These are phyloP conservation scores for Entomophthora muscae DNA, from an alignment of 371 early-diverging fungal genomes.

Conservation along the genomic window DNA sequence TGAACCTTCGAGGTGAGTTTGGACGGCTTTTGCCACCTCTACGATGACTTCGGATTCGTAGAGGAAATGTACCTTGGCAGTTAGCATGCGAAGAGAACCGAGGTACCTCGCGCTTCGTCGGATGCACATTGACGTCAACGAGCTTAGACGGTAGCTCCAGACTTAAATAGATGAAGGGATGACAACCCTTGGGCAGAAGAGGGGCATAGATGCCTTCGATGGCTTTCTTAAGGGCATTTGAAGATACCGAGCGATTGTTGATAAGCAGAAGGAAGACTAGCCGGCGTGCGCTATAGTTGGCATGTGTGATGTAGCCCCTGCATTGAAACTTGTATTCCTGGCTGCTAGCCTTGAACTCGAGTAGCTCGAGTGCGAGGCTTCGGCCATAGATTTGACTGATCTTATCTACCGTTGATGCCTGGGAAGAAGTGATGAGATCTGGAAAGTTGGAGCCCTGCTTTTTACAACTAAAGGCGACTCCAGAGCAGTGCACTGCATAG, in stretches of 20 bases:
- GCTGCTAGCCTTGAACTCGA: constrained; percentile 22
- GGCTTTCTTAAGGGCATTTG: constrained; percentile 49
- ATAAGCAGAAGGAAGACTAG: constrained; percentile 77
- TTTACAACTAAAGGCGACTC: constrained; percentile 11
- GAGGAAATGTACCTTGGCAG: constrained; percentile 62
- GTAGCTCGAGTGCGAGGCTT: constrained; percentile 46
- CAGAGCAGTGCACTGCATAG: constrained; percentile 80
- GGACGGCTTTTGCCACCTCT: constrained; percentile 36
- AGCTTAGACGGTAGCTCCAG: constrained; percentile 59
- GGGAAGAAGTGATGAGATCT: constrained; percentile 52
- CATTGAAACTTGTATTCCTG: constrained; percentile 26
- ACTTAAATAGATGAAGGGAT: constrained; percentile 86
- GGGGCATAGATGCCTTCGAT: constrained; percentile 60
- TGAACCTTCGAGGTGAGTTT: constrained; percentile 25
- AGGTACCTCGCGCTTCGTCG: constrained; percentile 74
- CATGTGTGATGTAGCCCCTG: constrained; percentile 57
- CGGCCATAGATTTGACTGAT: constrained; percentile 69
- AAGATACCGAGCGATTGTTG: constrained; percentile 86
- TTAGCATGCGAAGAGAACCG: background rate
- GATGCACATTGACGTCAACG: constrained; percentile 98
- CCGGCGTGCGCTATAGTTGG: constrained; percentile 63
- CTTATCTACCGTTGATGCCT: constrained; percentile 39
- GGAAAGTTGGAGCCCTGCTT: constrained; percentile 42
- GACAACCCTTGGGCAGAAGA: constrained; percentile 66
- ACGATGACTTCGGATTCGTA: constrained; percentile 72